phyloP scores from a whole-genome alignment of 1,284 basidiomycete genomes.

The Rhodotorula sp. region DNA sequence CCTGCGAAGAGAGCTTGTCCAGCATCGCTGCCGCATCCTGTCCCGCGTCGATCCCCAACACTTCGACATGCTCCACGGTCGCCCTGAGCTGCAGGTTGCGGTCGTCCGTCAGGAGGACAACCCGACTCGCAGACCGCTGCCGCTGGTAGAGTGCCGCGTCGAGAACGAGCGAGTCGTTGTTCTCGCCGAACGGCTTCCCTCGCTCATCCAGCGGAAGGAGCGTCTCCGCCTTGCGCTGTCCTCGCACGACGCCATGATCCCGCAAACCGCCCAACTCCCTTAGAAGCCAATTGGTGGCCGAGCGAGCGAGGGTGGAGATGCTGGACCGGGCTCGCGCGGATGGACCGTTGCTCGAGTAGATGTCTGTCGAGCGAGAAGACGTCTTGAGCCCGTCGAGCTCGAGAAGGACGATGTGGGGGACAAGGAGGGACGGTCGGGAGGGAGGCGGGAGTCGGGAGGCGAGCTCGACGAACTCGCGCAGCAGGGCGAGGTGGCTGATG shows the following conservation, averaged over 20 bases:
- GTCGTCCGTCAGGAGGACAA: slow-evolving; percentile 34
- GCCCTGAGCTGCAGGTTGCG: slow-evolving; percentile 30
- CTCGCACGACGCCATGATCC: slow-evolving; percentile 4
- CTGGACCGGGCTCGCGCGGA: slow-evolving; percentile 2
- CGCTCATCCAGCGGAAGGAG: not conserved
- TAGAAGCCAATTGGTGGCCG: slow-evolving; percentile 33
- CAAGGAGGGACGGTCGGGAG: slow-evolving; percentile 8
- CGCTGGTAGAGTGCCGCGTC: slow-evolving; percentile 30
- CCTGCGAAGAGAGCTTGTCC: not conserved
- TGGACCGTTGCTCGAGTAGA: not conserved
- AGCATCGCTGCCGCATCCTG: slow-evolving; percentile 5
- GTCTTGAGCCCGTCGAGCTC: slow-evolving; percentile 40
- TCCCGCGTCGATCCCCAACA: not conserved
- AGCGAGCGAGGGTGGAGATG: slow-evolving; percentile 30
- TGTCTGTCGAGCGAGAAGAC: slow-evolving; percentile 6
- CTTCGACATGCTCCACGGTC: slow-evolving; percentile 22
- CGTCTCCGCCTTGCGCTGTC: slow-evolving; percentile 29
- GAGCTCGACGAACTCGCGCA: slow-evolving; percentile 15
- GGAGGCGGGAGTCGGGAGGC: not conserved
- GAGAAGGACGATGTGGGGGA: slow-evolving; percentile 36
- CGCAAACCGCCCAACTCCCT: not conserved
- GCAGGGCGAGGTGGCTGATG: slow-evolving; percentile 30
- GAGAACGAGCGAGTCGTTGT: slow-evolving; percentile 36
- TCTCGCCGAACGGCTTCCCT: not conserved
- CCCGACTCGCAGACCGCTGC: not conserved